Conservation (phyloP, 768 basidiomycete genomes). For the Collybia nuda region DNA sequence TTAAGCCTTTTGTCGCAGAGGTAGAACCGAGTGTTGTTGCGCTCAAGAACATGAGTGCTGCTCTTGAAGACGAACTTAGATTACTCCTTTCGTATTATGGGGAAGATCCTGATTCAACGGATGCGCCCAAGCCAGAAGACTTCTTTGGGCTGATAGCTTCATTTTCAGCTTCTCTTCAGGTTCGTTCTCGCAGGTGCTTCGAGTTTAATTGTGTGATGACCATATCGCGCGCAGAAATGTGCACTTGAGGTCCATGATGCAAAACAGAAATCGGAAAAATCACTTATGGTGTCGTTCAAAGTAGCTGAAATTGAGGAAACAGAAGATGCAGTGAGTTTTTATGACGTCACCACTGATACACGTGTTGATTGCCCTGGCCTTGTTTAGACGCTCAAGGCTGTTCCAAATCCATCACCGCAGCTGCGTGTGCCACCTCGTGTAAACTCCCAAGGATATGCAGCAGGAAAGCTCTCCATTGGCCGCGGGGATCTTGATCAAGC, state of each 20-base stretch:
- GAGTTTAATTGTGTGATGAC: background rate
- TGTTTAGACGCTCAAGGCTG: constrained; percentile 43
- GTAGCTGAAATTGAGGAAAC: constrained; percentile 19
- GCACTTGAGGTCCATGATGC: constrained; percentile 64
- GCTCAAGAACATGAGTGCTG: constrained; percentile 55
- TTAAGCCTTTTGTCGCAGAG: constrained; percentile 49
- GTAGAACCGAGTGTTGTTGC: constrained; percentile 59
- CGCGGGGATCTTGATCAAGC: constrained; percentile 84
- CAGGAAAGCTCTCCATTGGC: constrained; percentile 56
- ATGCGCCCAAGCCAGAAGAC: constrained; percentile 75
- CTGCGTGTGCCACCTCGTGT: constrained; percentile 27
- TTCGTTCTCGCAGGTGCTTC: constrained; percentile 20
- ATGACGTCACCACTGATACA: background rate
- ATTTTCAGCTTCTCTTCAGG: constrained; percentile 75
- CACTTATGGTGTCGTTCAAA: constrained; percentile 21
- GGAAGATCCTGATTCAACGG: constrained; percentile 62
- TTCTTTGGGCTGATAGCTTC: constrained; percentile 77
- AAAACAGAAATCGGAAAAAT: constrained; percentile 31
- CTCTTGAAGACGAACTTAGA: constrained; percentile 60
- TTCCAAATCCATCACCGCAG: constrained; percentile 19
- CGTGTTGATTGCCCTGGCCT: constrained; percentile 6
- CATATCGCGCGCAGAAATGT: constrained; percentile 54
- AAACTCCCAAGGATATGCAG: constrained; percentile 37
- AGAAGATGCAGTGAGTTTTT: constrained; percentile 19
- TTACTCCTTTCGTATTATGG: constrained; percentile 74